Evolutionary conservation across 768 basidiomycete species (phyloP), one percentile per base, ranked within the genome.

Genomic region (Sarcodon sp.): DNA sequence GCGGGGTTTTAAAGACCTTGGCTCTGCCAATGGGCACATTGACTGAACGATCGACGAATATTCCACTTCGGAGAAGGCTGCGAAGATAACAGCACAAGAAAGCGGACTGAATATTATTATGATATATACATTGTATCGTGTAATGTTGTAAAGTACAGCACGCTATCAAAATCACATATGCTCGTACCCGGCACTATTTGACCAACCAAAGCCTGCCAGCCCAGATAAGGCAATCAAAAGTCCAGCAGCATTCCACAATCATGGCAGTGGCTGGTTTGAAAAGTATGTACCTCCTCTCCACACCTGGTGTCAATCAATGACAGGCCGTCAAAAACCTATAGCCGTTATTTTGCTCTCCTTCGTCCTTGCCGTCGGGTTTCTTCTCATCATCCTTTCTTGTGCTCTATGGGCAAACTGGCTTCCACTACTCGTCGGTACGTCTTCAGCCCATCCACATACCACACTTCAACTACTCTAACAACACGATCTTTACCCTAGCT

Each of bases 381-480:
- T 99, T 50, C 78, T 98, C 60, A 88, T 98, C 59, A 99, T 99
- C 63, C 81, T 99, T 18, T 90, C 90, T 1, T 98, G 96, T 62
- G 96, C 96, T 6, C 69, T 98, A 32, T 98, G 85, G 83, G 69
- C 79, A 11, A 99, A 99, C 63, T 99, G 96, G 96, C 72, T 98
- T 16, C 96, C 96, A 33, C 72, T 99, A 45, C 75, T 98, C 54
- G 94, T 97, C 54, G 96, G 96, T 96, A 56, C 53, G 87, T 71
- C 15, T 15, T 16, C 34, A 27, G n/a, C 21, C 43, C 11, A 13
- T 46, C 32, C 36, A 10, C 9, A 16, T 34, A 16, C 35, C 32
- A 1, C 13, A 9, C 31, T 45, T 34, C 35, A 43, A 15, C 15
- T 4, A 49, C 35, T 11, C 38, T 38, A 21, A 32, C 11, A 12